phyloP scores from a whole-genome alignment of 2,329 filamentous ascomycete species.

The Penicillium olsonii region DNA sequence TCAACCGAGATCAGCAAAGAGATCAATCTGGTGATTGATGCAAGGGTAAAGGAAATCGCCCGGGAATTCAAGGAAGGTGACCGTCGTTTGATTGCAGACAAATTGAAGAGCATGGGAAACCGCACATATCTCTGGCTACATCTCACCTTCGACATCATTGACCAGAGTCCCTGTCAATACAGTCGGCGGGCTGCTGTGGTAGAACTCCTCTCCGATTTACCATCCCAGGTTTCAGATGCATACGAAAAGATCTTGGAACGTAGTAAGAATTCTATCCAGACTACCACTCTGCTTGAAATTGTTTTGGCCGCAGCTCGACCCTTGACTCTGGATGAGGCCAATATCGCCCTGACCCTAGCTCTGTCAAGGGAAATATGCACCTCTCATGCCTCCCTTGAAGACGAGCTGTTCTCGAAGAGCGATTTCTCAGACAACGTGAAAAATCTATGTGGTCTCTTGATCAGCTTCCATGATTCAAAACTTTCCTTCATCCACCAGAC shows the following conservation, averaged over 20 bases:
- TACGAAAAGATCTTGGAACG: background rate
- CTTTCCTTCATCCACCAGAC: no score
- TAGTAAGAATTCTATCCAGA: background rate
- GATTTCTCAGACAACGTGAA: no score
- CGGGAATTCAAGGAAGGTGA: background rate
- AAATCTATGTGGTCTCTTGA: no score
- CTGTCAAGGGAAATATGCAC: no score
- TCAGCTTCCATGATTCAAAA: no score
- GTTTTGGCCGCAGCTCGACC: background rate
- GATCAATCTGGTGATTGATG: background rate
- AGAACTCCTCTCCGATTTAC: no score
- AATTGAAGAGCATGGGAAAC: background rate
- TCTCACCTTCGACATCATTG: background rate
- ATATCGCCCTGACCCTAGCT: background rate
- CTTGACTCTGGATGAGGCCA: background rate
- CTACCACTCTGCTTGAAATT: background rate
- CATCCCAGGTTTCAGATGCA: no score
- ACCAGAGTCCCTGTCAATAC: no score
- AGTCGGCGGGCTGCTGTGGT: no score
- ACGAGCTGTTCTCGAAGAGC: no score
- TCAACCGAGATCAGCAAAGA: background rate
- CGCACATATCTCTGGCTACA: conserved; percentile 1
- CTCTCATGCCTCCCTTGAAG: no score
- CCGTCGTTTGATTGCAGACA: background rate
- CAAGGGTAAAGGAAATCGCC: background rate